Conservation (phyloP, 108 stramenopile species). For the Nitzschia palea region DNA sequence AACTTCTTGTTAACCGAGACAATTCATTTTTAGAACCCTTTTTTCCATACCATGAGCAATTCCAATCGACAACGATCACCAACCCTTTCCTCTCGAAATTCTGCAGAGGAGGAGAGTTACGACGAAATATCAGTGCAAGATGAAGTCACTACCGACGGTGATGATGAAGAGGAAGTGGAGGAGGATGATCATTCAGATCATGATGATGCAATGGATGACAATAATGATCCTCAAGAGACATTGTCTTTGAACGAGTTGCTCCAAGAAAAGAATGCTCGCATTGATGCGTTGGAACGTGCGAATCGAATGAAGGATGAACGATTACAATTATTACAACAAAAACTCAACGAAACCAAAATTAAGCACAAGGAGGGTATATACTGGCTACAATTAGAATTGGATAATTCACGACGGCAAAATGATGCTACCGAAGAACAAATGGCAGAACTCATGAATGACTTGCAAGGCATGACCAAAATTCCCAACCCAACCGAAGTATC, state of each 20-base stretch:
- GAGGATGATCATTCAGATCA: background rate
- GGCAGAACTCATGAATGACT: slow-evolving; percentile 32
- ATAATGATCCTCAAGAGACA: no score
- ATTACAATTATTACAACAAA: slow-evolving; percentile 27
- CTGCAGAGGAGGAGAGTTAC: background rate
- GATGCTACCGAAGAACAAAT: slow-evolving; percentile 47
- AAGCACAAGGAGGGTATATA: slow-evolving; percentile 44
- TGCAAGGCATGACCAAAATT: slow-evolving; percentile 18
- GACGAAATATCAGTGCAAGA: background rate
- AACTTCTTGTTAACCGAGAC: no score
- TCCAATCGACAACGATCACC: no score
- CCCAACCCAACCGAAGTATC: slow-evolving; percentile 2
- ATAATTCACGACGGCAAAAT: slow-evolving; percentile 40
- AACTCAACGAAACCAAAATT: slow-evolving; percentile 27
- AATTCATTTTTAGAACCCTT: no score
- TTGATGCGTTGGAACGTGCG: slow-evolving; percentile 12
- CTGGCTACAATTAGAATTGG: slow-evolving; percentile 41
- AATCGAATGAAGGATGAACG: slow-evolving; percentile 13
- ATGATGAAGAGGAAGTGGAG: background rate
- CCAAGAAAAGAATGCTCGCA: slow-evolving; percentile 5
- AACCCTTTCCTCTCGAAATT: background rate
- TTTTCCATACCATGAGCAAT: background rate
- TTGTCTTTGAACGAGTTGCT: slow-evolving; percentile 9
- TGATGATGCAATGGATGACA: background rate
- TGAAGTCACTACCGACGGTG: background rate